Percentiles rank a stretch among this genome's conserved stretches.
phyloP scores from a whole-genome alignment of 2,329 filamentous ascomycete genomes.

The Tolypocladium cylindrosporum region DNA sequence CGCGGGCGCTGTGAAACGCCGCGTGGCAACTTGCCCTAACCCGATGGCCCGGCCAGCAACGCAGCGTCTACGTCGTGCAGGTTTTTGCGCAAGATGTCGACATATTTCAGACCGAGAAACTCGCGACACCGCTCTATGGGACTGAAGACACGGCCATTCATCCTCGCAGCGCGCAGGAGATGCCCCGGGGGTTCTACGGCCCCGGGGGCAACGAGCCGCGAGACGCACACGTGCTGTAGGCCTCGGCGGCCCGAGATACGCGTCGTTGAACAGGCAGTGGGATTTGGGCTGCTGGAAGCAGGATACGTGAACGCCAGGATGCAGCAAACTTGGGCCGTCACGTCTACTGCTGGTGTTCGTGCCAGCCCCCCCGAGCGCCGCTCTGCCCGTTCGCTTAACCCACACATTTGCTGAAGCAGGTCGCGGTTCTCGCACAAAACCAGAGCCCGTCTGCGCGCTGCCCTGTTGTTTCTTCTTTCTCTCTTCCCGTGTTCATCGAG shows the following conservation, averaged over 20 bases:
- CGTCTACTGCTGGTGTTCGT: not conserved
- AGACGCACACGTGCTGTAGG: not conserved
- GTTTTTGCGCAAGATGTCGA: not conserved
- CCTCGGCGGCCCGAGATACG: not conserved
- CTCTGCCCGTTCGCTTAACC: not conserved
- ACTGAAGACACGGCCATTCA: not conserved
- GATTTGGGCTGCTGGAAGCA: not conserved
- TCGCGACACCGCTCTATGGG: not conserved
- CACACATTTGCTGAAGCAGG: not conserved
- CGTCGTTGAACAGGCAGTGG: not conserved
- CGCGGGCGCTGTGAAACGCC: not conserved
- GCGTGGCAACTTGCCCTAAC: not conserved
- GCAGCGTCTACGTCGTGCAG: not conserved
- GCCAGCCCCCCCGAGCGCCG: not conserved
- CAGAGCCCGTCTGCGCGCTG: not conserved
- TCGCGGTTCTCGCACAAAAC: not conserved
- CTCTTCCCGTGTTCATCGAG: not conserved
- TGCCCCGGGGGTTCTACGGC: not conserved
- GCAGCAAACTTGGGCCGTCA: not conserved
- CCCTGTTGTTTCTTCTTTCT: too few relatives aligned
- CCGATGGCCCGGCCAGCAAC: not conserved
- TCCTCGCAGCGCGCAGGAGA: not conserved
- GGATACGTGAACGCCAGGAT: not conserved
- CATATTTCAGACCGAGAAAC: too few relatives aligned
- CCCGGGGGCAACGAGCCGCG: not conserved